phyloP scores from a whole-genome alignment of 805 yeast species.

The Citeromyces matritensis region DNA sequence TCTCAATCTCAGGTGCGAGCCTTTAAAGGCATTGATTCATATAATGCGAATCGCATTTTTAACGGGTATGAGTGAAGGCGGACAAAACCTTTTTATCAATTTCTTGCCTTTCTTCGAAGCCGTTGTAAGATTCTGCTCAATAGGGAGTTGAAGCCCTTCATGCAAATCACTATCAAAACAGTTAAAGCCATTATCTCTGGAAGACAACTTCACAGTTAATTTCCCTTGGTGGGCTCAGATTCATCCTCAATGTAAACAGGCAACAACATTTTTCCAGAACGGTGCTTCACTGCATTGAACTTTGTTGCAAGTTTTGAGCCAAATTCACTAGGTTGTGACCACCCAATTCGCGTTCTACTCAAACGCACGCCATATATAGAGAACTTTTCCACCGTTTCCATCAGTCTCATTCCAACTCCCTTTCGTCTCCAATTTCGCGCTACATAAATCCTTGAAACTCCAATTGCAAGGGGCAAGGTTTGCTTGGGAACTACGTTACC shows the following conservation, averaged over 20 bases:
- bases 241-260: slow-evolving; percentile 27
- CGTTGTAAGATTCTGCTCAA: too few species aligned
- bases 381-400: slow-evolving; percentile 25
- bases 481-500: slow-evolving; percentile 33
- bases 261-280: slow-evolving; percentile 29
- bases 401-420: slow-evolving; percentile 31
- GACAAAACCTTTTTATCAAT: too few species aligned
- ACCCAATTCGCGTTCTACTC: slow-evolving; percentile 31
- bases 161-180: too few species aligned
- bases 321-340: slow-evolving; percentile 59
- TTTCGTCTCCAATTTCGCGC: slow-evolving; percentile 25
- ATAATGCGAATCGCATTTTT: too few species aligned
- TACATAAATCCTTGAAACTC: slow-evolving; percentile 35
- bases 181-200: too few species aligned
- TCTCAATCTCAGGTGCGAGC: too few species aligned
- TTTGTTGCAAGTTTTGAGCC: slow-evolving; percentile 45
- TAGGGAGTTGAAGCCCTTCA: too few species aligned
- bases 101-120: too few species aligned
- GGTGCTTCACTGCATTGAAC: slow-evolving; percentile 42
- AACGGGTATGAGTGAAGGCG: too few species aligned
- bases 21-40: too few species aligned
- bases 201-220: too few species aligned
- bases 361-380: slow-evolving; percentile 34
- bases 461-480: slow-evolving; percentile 21
- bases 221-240: too few species aligned